Evolutionary conservation across 768 basidiomycete genomes (phyloP), one percentile per base, ranked within the genome.

Genomic region (Filobasidium wieringae): DNA sequence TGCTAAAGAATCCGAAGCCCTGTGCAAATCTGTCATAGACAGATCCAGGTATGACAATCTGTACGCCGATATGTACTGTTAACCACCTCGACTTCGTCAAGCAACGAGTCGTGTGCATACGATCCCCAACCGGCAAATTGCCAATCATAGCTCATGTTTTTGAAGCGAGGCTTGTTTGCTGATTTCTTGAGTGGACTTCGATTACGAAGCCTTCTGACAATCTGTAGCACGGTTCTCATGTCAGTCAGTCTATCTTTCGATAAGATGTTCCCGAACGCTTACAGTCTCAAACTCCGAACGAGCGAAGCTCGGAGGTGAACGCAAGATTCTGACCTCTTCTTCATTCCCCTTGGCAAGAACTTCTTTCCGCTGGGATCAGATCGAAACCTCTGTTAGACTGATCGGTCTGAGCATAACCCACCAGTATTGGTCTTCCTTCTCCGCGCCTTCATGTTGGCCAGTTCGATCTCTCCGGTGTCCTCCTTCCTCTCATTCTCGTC

Each of bases 91-190:
- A 84, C 63, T 63, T 64, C 22, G 19, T 30, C 17, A 45, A 26
- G 29, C 17, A 17, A 19, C 12, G n/a, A n/a, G 33, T 51, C 51
- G 40, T 14, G 15, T 34, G 26, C 51, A 36, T 30, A 59, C 50
- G 26, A 31, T 43, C 51, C 41, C 53, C 57, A 58, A 33, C 47
- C 84, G 0, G 85, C 80, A 63, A 86, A 87, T 63, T 85, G 83
- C 60, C 84, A 84, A 36, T 81, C 78, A 64, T 81, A 80, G 14
- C 79, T 72, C 34, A 86, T 79, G 26, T 82, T 68, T 4, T 70
- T 73, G 41, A 69, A 64, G 58, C 77, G 79, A 34, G 75, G 37
- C 76, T 74, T 15, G 65, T 60, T 68, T 1, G 80, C 77, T 7
- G 80, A 78, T 36, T 73, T 67, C 14, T 81, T 77, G 31, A 36